A percentile compares a stretch with the other conserved stretches of the same genome.
Evolutionary conservation across 1,284 basidiomycete genomes (phyloP).

Genomic region (Schizophyllum amplum): DNA sequence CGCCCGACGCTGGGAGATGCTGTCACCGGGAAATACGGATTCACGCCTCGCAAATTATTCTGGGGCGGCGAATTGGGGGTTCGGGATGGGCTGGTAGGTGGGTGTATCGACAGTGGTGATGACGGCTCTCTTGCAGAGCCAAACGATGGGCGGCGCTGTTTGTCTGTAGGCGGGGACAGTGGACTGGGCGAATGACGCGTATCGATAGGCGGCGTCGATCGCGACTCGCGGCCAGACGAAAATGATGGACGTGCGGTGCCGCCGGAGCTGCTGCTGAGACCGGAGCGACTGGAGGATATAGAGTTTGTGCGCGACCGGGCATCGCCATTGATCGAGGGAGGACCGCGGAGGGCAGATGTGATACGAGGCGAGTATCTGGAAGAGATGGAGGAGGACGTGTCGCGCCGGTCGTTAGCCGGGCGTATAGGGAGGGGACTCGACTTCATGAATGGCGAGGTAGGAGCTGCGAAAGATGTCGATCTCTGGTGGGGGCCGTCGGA

Average conservation of each 20-base stretch:
- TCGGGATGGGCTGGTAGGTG: not conserved
- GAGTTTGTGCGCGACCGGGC: conserved; percentile 11
- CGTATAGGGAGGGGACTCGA: not conserved
- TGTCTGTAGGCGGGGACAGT: not conserved
- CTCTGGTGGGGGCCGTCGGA: not conserved
- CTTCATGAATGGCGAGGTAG: conserved; percentile 2
- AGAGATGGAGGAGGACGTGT: not conserved
- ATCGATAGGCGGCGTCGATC: conserved; percentile 3
- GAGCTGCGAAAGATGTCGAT: conserved; percentile 5
- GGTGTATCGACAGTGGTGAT: not conserved
- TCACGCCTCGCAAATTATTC: not conserved
- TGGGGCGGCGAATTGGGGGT: not conserved
- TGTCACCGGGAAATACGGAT: not conserved
- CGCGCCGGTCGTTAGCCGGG: not conserved
- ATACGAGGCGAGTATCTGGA: conserved; percentile 7
- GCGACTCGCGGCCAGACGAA: conserved; percentile 4
- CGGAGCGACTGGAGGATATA: conserved; percentile 13
- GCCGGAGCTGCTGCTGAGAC: conserved; percentile 16
- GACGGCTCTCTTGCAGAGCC: not conserved
- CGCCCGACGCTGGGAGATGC: not conserved
- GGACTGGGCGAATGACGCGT: not conserved
- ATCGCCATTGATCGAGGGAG: conserved; percentile 12
- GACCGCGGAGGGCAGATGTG: conserved; percentile 10
- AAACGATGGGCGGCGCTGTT: not conserved
- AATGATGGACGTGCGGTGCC: conserved; percentile 16